Evolutionary conservation across 495 filamentous ascomycete species (phyloP).

Genomic region (Xylaria telfairii): DNA sequence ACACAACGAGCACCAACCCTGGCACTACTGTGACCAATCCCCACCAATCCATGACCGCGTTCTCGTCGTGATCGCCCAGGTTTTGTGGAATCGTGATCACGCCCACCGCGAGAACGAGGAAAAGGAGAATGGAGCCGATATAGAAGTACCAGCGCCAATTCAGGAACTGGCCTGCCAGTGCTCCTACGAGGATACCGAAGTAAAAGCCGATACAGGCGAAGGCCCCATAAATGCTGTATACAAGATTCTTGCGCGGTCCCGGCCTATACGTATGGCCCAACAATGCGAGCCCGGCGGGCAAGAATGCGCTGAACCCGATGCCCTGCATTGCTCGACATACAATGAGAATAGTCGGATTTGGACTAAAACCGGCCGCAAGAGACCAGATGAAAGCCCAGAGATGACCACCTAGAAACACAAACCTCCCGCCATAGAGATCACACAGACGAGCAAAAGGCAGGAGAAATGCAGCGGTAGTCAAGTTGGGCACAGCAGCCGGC

Average conservation of each 20-base stretch:
- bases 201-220: conserved; percentile 83
- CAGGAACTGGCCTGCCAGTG: conserved; percentile 66
- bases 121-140: conserved; percentile 64
- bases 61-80: conserved; percentile 46
- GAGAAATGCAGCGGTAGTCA: conserved; percentile 75
- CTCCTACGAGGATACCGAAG: conserved; percentile 80
- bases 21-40: conserved; percentile 68
- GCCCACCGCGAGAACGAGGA: conserved; percentile 56
- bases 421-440: conserved; percentile 79
- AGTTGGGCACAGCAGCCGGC: conserved; percentile 79
- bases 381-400: conserved; percentile 77
- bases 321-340: conserved; percentile 80
- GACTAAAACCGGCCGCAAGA: conserved; percentile 73
- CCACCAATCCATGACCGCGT: conserved; percentile 68
- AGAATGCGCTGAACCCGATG: conserved; percentile 76
- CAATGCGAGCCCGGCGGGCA: conserved; percentile 80
- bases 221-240: conserved; percentile 82
- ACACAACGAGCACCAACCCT: conserved; percentile 74
- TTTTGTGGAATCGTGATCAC: conserved; percentile 73
- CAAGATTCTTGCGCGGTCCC: conserved; percentile 82
- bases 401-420: conserved; percentile 70
- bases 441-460: conserved; percentile 78
- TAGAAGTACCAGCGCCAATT: conserved; percentile 84
- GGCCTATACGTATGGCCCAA: conserved; percentile 82
- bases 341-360: conserved; percentile 74